Evolutionary conservation across 257 asterid genomes (phyloP).

Genomic region (Jacaranda mimosifolia): DNA sequence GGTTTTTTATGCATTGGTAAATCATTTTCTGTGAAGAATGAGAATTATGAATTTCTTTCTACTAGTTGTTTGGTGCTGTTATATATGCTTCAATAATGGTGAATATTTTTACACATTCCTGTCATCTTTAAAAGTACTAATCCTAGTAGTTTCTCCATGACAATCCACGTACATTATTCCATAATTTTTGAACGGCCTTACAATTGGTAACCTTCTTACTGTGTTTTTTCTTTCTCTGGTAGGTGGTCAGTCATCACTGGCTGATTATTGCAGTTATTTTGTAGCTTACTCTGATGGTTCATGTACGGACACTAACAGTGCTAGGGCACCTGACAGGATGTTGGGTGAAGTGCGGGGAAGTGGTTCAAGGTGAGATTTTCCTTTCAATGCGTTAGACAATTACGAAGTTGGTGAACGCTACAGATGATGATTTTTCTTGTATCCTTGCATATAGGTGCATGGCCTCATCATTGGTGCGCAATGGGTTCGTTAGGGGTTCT

Average conservation of each 20-base stretch:
- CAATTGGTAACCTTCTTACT: not conserved
- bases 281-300: constrained; percentile 99
- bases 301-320: constrained; percentile 93
- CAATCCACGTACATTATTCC: not conserved
- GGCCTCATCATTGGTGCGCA: constrained; percentile 89
- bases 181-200: not conserved
- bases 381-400: not conserved
- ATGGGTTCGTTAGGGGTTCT: constrained; percentile 92
- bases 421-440: constrained; percentile 24
- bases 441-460: constrained; percentile 68
- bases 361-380: constrained; percentile 69
- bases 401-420: constrained; percentile 11
- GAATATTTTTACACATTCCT: no score
- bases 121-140: not conserved
- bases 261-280: constrained; percentile 97
- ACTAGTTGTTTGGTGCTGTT: no score
- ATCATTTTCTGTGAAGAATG: no score
- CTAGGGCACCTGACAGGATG: constrained; percentile 96
- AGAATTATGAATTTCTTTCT: no score
- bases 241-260: constrained; percentile 99
- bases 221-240: constrained; percentile 36
- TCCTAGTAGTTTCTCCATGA: not conserved
- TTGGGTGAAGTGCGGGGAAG: constrained; percentile 97
- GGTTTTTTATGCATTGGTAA: no score
- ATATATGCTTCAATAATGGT: no score